phyloP scores from a whole-genome alignment of 208 protist genomes.

The Strigomonas culicis region DNA sequence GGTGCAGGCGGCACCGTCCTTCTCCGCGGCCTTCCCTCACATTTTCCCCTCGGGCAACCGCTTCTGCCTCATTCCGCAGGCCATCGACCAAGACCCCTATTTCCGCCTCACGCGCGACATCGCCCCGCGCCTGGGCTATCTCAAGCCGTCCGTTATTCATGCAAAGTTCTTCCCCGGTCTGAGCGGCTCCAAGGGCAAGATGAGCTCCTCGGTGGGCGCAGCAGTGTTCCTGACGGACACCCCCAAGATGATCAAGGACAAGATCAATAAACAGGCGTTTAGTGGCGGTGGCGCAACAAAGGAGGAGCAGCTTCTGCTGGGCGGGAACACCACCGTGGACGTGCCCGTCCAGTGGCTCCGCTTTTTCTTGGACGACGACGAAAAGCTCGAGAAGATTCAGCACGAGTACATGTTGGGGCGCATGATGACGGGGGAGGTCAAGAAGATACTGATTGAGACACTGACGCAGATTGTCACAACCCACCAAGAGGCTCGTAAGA shows the following conservation, averaged over 20 bases:
- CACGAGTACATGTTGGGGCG: constrained; percentile 93
- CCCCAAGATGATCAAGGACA: constrained; percentile 92
- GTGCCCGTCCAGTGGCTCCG: constrained; percentile 97
- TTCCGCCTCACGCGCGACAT: constrained; percentile 99
- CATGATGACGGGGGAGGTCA: constrained; percentile 97
- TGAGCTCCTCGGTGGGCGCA: constrained; percentile 93
- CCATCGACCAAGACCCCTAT: constrained; percentile 99
- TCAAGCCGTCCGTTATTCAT: constrained; percentile 98
- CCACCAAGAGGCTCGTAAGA: constrained; percentile 89
- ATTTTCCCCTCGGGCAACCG: constrained; percentile 95
- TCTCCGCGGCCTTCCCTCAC: constrained; percentile 96
- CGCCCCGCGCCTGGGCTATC: constrained; percentile 92
- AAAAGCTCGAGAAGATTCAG: constrained; percentile 72
- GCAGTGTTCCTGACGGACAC: constrained; percentile 98
- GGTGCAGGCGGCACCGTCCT: constrained; percentile 97
- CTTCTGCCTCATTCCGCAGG: constrained; percentile 98
- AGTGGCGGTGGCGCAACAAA: constrained; percentile 96
- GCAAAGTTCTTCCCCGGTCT: constrained; percentile 98
- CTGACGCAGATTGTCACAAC: constrained; percentile 82
- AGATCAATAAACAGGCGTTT: constrained; percentile 98
- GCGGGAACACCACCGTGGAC: constrained; percentile 94
- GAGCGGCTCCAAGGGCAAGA: constrained; percentile 97
- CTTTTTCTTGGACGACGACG: constrained; percentile 99
- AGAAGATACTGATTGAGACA: constrained; percentile 92
- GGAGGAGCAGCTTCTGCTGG: constrained; percentile 95